Evolutionary conservation across 441 rosid genomes (phyloP), one percentile per base, ranked within the genome.

Genomic region (Theobroma grandiflorum): DNA sequence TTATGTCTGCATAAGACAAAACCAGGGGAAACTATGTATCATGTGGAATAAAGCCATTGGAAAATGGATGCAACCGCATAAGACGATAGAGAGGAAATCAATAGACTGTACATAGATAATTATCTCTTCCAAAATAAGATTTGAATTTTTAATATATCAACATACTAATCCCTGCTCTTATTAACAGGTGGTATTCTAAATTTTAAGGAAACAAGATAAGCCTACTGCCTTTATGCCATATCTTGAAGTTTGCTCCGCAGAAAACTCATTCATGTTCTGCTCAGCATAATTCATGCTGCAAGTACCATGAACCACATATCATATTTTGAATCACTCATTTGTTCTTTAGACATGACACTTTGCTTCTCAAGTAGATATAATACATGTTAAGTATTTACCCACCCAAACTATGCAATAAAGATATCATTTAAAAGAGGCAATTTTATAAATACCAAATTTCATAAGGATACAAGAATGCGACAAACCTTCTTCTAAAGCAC

Each of bases 181-280:
- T 22, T 45, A 43, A 15, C 7, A 45, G 37, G 73, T 12, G 33
- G 20, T 22, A 68, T 26, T 61, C 66, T 12, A 62, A 2, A 62
- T 67, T 53, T 47, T 49, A 26, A 72, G 4, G 49, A 72, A 35
- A 53, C 47, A 15, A 35, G 16, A 52, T 45, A 53, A 53, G 63
- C 63, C 63, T 53, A 55, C 50, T 53, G 49, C 49, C 76, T 38
- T n/a, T 72, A 55, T 72, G 76, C 47, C 63, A 38, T 72, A 55
- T 72, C 76, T n/a, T 38, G 50, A 57, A 8, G 64, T 12, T 73
- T 55, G 3, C 50, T 38, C 38, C n/a, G n/a, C 50, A 55, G 63
- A 37, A 55, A 37, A 53, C 11, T 53, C 33, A 33, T 58, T 33
- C 75, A 15, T 52, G 45, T 18, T 55, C 64, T 72, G 33, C 63